Evolutionary conservation across 805 yeast genomes (phyloP), one percentile per base, ranked within the genome.

Genomic region (Cyberlindnera subsufficiens): DNA sequence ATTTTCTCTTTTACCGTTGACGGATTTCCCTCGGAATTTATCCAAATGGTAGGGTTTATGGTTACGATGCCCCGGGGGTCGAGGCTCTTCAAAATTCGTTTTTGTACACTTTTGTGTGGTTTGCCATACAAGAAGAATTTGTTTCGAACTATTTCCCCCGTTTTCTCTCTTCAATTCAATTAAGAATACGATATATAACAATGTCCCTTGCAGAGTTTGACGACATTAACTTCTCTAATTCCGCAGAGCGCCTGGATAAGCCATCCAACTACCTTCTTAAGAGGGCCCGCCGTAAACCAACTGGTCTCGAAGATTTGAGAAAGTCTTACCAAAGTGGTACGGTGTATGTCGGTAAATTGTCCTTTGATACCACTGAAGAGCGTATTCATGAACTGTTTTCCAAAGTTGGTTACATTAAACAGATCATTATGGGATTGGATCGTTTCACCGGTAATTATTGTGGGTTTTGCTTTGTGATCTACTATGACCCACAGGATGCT

Each of bases 401-500:
- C 47, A 83, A 84, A 61, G 53, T 51, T 51, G 98, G 97, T 1
- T 69, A 77, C 14, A 80, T 91, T 32, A 78, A 78, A 51, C 73
- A 83, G 56, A 86, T 90, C 34, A 80, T 91, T 40, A 93, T 93
- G 98, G 99, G 99, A 0, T 74, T 93, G 31, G 97, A 93, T 61
- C 74, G 96, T 51, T 82, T 82, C 60, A 84, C 86, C 52, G 79
- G 82, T 55, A 90, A 96, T 1, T 99, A 99, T 2, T 90, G 98
- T 60, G 98, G 99, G 15, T 91, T 93, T 63, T 90, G 97, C 60
- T 93, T 93, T 60, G 89, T 93, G 32, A 83, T 88, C 37, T 93
- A 82, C 61, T 75, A 74, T 42, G 62, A 68, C 25, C 80, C 81
- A 35, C 72, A 72, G 39, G 89, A 86, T 39, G 88, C 96, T 2